A percentile compares a stretch with the other conserved stretches of the same genome.
These are phyloP conservation scores for Nymphaea thermarum DNA, from an alignment of 164 flowering plant species.

Conservation along the genomic window DNA sequence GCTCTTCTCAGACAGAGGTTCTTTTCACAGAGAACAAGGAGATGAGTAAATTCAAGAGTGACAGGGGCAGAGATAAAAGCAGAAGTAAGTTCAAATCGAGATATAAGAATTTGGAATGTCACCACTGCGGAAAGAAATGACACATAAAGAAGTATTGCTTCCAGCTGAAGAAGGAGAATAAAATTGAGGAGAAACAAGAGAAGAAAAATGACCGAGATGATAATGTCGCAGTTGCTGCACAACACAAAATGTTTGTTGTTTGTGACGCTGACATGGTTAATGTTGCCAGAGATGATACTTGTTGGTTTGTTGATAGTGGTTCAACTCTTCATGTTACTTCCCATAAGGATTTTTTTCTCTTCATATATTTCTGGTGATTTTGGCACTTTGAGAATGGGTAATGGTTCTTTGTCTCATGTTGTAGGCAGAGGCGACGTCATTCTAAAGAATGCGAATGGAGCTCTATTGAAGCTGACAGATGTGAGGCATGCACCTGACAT, in stretches of 20 bases:
- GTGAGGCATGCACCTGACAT: not conserved
- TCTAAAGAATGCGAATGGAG: not conserved
- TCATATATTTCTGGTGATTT: slow-evolving; percentile 1
- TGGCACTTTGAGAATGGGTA: not conserved
- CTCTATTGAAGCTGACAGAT: not conserved
- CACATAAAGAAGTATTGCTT: not conserved
- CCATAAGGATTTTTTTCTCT: not conserved
- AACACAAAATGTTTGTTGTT: not conserved
- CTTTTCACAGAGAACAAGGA: not conserved
- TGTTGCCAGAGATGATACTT: not conserved
- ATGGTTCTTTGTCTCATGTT: not conserved
- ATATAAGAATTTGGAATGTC: not conserved
- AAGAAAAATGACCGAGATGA: not conserved
- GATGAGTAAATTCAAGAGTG: not conserved
- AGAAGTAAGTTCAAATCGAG: not conserved
- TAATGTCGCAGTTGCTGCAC: not conserved
- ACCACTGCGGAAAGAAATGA: not conserved
- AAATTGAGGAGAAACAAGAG: not conserved
- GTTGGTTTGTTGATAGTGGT: slow-evolving; percentile 1
- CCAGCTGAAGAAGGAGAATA: not conserved
- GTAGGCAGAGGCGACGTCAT: not conserved
- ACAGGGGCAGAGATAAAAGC: not conserved
- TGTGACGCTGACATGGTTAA: not conserved
- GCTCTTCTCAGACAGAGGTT: slow-evolving; percentile 1
- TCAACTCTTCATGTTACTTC: not conserved